Conservation (phyloP, 805 yeast species). For the Osmozyma mogii region DNA sequence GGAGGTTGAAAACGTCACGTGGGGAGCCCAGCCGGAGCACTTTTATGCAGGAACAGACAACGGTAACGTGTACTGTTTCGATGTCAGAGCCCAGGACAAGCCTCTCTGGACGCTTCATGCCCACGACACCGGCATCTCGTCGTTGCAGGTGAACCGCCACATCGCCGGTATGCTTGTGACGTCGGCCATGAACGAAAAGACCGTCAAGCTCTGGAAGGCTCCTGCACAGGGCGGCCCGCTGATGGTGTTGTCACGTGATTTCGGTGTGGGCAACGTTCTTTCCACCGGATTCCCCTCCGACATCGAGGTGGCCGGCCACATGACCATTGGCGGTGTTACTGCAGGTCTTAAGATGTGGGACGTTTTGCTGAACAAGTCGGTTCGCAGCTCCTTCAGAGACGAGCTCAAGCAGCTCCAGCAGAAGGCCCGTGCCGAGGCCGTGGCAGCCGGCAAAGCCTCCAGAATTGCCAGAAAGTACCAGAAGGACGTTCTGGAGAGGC, state of each 20-base stretch:
- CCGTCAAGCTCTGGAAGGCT: slow-evolving; percentile 82
- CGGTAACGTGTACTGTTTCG: slow-evolving; percentile 85
- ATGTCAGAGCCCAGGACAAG: slow-evolving; percentile 57
- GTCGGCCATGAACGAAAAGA: slow-evolving; percentile 86
- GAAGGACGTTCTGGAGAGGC: slow-evolving; percentile 42
- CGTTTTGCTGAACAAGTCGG: slow-evolving; percentile 71
- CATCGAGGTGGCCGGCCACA: slow-evolving; percentile 73
- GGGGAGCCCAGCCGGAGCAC: slow-evolving; percentile 48
- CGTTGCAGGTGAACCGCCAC: slow-evolving; percentile 60
- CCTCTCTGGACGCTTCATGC: slow-evolving; percentile 96
- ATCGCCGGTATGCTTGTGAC: slow-evolving; percentile 73
- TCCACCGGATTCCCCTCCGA: slow-evolving; percentile 81
- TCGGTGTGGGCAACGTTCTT: slow-evolving; percentile 90
- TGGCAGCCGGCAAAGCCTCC: slow-evolving; percentile 49
- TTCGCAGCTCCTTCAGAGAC: slow-evolving; percentile 58
- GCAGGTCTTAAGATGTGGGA: slow-evolving; percentile 92
- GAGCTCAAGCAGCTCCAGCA: slow-evolving; percentile 49
- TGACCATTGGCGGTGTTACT: slow-evolving; percentile 81
- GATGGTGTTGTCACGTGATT: slow-evolving; percentile 84
- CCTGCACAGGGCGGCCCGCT: slow-evolving; percentile 55
- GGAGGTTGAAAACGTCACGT: slow-evolving; percentile 76
- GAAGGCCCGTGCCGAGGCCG: slow-evolving; percentile 52
- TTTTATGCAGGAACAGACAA: slow-evolving; percentile 87
- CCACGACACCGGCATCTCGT: slow-evolving; percentile 88
- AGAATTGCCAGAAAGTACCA: slow-evolving; percentile 70